Conservation (phyloP, 2,329 filamentous ascomycete genomes). For the Aureobasidium vineae region DNA sequence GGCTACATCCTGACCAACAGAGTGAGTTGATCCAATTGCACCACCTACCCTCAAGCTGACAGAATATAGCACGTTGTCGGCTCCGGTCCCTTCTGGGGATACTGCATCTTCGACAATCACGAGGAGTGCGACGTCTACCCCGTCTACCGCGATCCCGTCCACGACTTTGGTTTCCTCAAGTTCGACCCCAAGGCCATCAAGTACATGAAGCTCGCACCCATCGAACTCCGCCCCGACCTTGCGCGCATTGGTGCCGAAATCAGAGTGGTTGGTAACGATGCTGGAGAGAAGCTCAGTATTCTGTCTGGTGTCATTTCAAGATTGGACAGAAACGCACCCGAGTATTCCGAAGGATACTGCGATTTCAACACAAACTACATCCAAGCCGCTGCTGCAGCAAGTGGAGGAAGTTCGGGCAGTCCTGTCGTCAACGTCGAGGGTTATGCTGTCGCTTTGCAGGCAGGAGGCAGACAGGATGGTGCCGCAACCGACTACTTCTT, state of each 20-base stretch:
- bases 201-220: slow-evolving; percentile 85
- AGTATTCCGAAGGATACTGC: slow-evolving; percentile 96
- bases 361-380: slow-evolving; percentile 98
- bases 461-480: slow-evolving; percentile 88
- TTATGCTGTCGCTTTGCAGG: slow-evolving; percentile 86
- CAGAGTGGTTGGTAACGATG: slow-evolving; percentile 96
- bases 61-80: slow-evolving; percentile 74
- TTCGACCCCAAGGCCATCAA: slow-evolving; percentile 96
- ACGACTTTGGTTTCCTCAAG: slow-evolving; percentile 95
- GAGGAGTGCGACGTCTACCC: slow-evolving; percentile 94
- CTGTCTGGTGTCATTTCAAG: slow-evolving; percentile 95
- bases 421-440: slow-evolving; percentile 96
- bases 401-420: slow-evolving; percentile 96
- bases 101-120: slow-evolving; percentile 98
- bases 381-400: slow-evolving; percentile 94
- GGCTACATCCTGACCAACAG: slow-evolving; percentile 63
- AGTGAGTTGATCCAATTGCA: slow-evolving; percentile 30
- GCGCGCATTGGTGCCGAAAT: slow-evolving; percentile 91
- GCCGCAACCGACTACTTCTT: slow-evolving; percentile 98
- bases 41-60: neutral
- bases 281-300: slow-evolving; percentile 97
- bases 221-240: slow-evolving; percentile 79
- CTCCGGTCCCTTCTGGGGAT: slow-evolving; percentile 94
- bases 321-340: slow-evolving; percentile 91
- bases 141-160: slow-evolving; percentile 95